These are phyloP conservation scores for Backusella tarrabulga DNA, from an alignment of 192 early-diverging fungal genomes.

Conservation along the genomic window DNA sequence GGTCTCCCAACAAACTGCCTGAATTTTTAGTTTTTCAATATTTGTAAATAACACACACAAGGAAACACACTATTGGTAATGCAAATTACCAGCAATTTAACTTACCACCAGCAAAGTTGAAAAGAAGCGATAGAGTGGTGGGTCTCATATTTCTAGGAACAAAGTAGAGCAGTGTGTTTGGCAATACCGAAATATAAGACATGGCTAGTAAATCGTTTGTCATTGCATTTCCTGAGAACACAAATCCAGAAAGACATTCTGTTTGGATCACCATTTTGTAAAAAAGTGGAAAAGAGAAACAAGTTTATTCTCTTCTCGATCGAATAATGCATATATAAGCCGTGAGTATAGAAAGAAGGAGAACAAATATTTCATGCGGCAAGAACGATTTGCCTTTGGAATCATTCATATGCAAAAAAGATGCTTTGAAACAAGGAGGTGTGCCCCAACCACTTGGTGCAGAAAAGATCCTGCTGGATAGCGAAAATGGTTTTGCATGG, in stretches of 20 bases:
- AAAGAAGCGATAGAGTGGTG: neutral
- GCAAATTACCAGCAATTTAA: neutral
- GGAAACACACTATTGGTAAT: neutral
- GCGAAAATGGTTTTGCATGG: neutral
- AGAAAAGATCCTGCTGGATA: neutral
- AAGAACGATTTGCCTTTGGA: neutral
- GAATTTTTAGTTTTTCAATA: neutral
- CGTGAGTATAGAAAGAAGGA: constrained; percentile 5
- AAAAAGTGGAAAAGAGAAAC: neutral
- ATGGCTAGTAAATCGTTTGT: neutral
- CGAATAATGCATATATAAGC: neutral
- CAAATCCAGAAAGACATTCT: neutral
- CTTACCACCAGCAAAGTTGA: neutral
- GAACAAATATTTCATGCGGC: neutral
- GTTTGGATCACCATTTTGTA: neutral
- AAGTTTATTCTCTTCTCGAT: neutral
- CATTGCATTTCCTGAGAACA: neutral
- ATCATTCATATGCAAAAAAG: neutral
- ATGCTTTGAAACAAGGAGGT: neutral
- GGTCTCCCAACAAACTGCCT: neutral
- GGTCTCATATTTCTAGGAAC: neutral
- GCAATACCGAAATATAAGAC: neutral
- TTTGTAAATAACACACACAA: neutral
- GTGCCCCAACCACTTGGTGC: neutral
- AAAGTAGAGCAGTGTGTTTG: neutral